Percentiles rank a stretch among this genome's conserved stretches.
Conservation (phyloP, 2,329 filamentous ascomycete genomes). For the Dryadomyces quercivorus region DNA sequence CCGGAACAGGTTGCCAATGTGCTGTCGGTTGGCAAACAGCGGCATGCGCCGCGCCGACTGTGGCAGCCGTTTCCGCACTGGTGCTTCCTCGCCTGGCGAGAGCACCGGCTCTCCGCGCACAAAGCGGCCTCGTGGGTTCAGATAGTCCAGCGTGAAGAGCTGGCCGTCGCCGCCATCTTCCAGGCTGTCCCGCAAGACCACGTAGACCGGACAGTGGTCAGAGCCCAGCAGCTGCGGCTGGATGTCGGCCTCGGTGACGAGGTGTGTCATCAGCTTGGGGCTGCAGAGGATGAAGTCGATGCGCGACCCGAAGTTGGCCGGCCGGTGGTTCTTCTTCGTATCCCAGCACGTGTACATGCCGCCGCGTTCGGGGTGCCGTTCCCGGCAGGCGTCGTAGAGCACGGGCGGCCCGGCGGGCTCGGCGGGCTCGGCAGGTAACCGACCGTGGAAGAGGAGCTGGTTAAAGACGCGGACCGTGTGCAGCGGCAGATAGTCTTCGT, state of each 20-base stretch:
- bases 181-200: conserved; percentile 54
- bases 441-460: conserved; percentile 49
- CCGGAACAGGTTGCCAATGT: conserved; percentile 84
- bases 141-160: conserved; percentile 52
- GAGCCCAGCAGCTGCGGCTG: conserved; percentile 91
- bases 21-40: conserved; percentile 75
- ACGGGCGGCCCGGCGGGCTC: no score
- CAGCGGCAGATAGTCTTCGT: conserved; percentile 57
- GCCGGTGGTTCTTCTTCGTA: conserved; percentile 86
- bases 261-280: conserved; percentile 66
- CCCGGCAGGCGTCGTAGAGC: conserved; percentile 73
- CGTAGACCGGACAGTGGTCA: conserved; percentile 92
- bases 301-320: conserved; percentile 80
- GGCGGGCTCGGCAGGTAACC: no score
- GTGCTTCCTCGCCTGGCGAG: conserved; percentile 1
- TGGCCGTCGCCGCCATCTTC: conserved; percentile 30
- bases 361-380: conserved; percentile 63
- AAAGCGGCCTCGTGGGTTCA: conserved; percentile 70
- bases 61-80: conserved; percentile 37
- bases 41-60: conserved; percentile 74
- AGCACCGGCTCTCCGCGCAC: conserved; percentile 32
- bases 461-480: conserved; percentile 73
- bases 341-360: conserved; percentile 99
- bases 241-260: conserved; percentile 61
- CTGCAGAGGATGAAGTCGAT: conserved; percentile 92